Base-by-base conservation (phyloP, 2,329 filamentous ascomycete genomes). In the Neonectria coccinea region DNA sequence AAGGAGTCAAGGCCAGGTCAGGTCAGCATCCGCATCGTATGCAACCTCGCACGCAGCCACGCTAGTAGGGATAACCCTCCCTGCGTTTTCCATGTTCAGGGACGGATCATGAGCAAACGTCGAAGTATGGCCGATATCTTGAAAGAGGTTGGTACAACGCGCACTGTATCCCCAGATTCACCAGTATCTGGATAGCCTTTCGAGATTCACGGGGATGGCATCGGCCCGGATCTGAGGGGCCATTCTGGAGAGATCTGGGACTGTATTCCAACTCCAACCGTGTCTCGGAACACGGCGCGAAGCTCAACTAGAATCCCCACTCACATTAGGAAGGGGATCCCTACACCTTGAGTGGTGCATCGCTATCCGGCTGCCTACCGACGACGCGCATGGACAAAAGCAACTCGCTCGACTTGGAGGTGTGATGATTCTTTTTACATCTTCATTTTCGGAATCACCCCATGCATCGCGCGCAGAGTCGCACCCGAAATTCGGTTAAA, bases 61-160 rank as follows among this genome's bases (percentile, higher is more conserved):
- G 59, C 64, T 74, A 74, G 71, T 64, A 73, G 51, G 71, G 71
- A 62, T 73, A 16, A 12, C 55, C 18, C 59, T 70, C 65, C 63
- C 45, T 60, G 33, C 41, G 48, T 31, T 42, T 67, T 52, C 55
- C 47, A 73, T 55, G 45, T 65, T 68, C 64, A 66, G 33, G 57
- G 61, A 70, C 50, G 51, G 58, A 50, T 59, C 18, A 39, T 33
- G 36, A 62, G 51, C 56, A 16, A n/a, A 29, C 50, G 56, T 42
- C 56, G 33, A 27, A 45, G 14, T 16, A 41, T 44, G 22, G 47
- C 39, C 27, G 39, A 59, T 27, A 59, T n/a, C 33, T 55, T 55
- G n/a, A 16, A n/a, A 42, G 11, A n/a, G 56, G 27, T 20, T 25
- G 33, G 20, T 58, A 18, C 39, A 20, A 42, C n/a, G 10, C 39